Evolutionary conservation across 208 protist species (phyloP).

Genomic region (Naegleria gruberi): DNA sequence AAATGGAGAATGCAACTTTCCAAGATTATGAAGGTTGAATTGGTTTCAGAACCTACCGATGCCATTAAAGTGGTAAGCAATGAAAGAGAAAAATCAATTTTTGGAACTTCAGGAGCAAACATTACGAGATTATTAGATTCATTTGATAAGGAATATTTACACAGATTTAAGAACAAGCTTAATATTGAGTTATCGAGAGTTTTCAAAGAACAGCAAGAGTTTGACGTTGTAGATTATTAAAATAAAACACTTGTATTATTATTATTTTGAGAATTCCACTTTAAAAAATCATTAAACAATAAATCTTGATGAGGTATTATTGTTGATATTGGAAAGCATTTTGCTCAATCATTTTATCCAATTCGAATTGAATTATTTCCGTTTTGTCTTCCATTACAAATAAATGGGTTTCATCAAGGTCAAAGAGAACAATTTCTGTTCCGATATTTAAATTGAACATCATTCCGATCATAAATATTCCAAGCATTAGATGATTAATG

Average conservation of each 20-base stretch:
- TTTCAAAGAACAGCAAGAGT: background rate
- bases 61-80: background rate
- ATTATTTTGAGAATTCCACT: background rate
- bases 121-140: background rate
- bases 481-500: too few relatives aligned
- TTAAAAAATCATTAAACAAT: background rate
- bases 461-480: too few relatives aligned
- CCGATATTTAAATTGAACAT: too few relatives aligned
- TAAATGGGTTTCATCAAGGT: background rate
- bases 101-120: background rate
- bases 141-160: background rate
- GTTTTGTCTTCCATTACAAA: background rate
- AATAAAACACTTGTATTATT: background rate
- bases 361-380: background rate
- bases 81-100: background rate
- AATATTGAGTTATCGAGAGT: background rate
- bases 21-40: background rate
- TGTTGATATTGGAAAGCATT: too few relatives aligned
- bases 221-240: background rate
- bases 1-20: background rate
- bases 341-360: background rate
- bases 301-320: too few relatives aligned
- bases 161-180: background rate
- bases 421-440: background rate
- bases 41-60: background rate